Percentiles rank a stretch among this genome's conserved stretches.
These are phyloP conservation scores for Floccularia luteovirens DNA, from an alignment of 768 basidiomycete genomes.

Conservation along the genomic window DNA sequence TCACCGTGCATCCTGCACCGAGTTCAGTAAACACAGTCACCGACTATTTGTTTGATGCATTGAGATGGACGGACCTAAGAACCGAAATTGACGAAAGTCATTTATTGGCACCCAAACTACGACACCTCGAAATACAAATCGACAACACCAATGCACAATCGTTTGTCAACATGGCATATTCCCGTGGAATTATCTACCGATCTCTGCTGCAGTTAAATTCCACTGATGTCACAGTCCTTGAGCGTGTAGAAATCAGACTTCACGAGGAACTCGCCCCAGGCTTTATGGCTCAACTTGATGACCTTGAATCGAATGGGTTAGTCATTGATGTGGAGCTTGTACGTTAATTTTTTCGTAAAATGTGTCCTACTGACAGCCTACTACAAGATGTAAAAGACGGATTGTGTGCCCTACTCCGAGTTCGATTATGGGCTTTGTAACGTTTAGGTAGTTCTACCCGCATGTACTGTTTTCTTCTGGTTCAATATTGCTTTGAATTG, in stretches of 20 bases:
- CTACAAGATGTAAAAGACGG: no score
- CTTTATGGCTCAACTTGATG: slow-evolving; percentile 10
- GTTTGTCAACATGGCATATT: slow-evolving; percentile 28
- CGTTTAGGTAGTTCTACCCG: no score
- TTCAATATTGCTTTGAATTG: no score
- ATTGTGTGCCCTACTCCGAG: no score
- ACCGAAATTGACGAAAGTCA: slow-evolving; percentile 5
- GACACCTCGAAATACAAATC: slow-evolving; percentile 28
- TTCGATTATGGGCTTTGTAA: no score
- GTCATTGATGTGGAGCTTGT: background rate
- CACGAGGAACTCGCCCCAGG: slow-evolving; percentile 10
- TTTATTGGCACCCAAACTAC: slow-evolving; percentile 22
- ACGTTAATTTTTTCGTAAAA: no score
- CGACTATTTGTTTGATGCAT: slow-evolving; percentile 22
- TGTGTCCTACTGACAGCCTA: no score
- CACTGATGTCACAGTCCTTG: slow-evolving; percentile 6
- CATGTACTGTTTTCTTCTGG: no score
- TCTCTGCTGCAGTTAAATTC: slow-evolving; percentile 3
- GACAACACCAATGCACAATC: slow-evolving; percentile 21
- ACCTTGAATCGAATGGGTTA: slow-evolving; percentile 3
- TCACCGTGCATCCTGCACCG: slow-evolving; percentile 25
- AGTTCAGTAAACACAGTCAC: slow-evolving; percentile 20
- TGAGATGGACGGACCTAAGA: slow-evolving; percentile 24
- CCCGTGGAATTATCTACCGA: slow-evolving; percentile 14
- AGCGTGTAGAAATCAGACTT: slow-evolving; percentile 8